A percentile compares a stretch with the other conserved stretches of the same genome.
Conservation (phyloP, 2,329 filamentous ascomycete genomes). For the Shiraia bambusicola region DNA sequence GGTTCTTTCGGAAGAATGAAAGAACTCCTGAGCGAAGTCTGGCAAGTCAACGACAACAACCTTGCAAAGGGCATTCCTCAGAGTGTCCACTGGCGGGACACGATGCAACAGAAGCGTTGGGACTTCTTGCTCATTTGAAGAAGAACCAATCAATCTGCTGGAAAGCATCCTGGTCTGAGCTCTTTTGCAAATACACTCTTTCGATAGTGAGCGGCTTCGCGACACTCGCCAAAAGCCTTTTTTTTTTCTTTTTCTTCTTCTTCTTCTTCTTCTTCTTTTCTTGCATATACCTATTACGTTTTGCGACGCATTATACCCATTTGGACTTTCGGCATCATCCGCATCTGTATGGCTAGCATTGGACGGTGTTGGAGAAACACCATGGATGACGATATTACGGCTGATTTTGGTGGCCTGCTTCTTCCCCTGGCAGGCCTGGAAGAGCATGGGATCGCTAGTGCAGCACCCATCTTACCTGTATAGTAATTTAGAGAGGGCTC, state of each 20-base stretch:
- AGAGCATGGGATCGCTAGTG: conserved; percentile 35
- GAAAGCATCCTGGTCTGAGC: conserved; percentile 41
- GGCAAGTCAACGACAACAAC: conserved; percentile 71
- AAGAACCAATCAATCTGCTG: conserved; percentile 32
- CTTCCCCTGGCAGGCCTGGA: conserved; percentile 16
- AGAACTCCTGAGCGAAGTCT: conserved; percentile 77
- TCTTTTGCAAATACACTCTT: conserved; percentile 24
- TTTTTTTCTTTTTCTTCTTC: too few species aligned
- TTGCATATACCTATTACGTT: conserved; percentile 43
- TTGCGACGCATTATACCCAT: conserved; percentile 43
- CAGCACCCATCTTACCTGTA: conserved; percentile 37
- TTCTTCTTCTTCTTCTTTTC: too few species aligned
- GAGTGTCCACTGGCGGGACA: conserved; percentile 89
- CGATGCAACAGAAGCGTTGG: conserved; percentile 90
- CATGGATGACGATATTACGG: conserved; percentile 31
- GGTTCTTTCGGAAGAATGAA: conserved; percentile 85
- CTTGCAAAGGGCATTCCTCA: conserved; percentile 53
- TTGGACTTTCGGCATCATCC: conserved; percentile 41
- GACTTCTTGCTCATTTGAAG: conserved; percentile 83
- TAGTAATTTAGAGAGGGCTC: conserved; percentile 28
- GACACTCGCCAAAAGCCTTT: conserved; percentile 25
- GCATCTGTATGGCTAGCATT: conserved; percentile 29
- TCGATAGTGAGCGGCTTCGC: conserved; percentile 11
- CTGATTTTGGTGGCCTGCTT: conserved; percentile 10
- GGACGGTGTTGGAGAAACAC: conserved; percentile 30